Evolutionary conservation across 345 rosid genomes (phyloP).

Genomic region (Corchorus olitorius): DNA sequence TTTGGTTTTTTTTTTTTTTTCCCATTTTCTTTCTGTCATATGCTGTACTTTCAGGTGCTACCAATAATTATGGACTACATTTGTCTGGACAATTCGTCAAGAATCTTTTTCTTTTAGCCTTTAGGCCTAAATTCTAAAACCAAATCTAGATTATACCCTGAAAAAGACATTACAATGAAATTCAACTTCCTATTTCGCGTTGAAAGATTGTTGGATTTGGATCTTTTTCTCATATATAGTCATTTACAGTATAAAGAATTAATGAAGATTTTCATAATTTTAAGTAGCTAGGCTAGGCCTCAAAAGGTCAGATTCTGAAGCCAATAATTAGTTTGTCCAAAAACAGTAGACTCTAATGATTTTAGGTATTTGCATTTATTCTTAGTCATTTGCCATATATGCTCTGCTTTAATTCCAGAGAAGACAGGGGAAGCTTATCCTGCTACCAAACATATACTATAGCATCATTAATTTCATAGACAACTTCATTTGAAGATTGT

Average conservation of each 20-base stretch:
- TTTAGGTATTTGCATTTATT: background rate
- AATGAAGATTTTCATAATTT: background rate
- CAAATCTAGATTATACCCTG: background rate
- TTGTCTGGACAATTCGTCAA: background rate
- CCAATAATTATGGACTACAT: background rate
- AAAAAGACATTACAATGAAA: background rate
- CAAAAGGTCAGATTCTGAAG: background rate
- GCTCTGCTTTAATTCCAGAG: slow-evolving; percentile 1
- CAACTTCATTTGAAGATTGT: too few relatives aligned
- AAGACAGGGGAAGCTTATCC: background rate
- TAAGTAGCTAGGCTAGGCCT: background rate
- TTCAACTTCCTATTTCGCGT: background rate
- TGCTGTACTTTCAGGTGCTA: background rate
- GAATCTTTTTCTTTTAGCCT: background rate
- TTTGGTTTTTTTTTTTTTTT: background rate
- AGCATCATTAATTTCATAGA: too few relatives aligned
- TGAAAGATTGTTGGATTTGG: background rate
- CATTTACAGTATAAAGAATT: too few relatives aligned
- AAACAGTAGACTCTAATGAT: background rate
- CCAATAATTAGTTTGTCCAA: background rate
- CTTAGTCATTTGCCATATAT: too few relatives aligned
- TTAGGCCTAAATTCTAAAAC: background rate
- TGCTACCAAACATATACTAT: background rate
- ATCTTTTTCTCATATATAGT: background rate
- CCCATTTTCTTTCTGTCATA: background rate